Evolutionary conservation across 1,284 basidiomycete genomes (phyloP).

Genomic region (Cutaneotrichosporon cyanovorans): DNA sequence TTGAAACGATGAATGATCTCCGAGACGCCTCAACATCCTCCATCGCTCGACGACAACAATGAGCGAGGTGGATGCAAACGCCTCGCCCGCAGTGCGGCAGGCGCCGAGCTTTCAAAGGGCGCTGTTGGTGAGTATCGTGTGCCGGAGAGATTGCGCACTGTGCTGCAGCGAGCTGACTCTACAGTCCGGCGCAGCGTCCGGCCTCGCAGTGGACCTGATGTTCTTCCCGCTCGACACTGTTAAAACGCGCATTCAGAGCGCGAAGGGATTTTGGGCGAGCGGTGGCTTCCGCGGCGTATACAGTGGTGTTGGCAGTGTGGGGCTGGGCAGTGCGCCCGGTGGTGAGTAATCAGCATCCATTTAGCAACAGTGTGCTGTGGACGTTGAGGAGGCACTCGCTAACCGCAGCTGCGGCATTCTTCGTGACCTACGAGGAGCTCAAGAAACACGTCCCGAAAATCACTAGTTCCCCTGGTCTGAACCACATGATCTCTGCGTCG

Average conservation of each 20-base stretch:
- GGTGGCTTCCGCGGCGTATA: constrained; percentile 92
- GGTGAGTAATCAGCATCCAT: no score
- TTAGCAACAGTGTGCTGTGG: neutral
- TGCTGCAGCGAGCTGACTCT: neutral
- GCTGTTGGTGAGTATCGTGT: constrained; percentile 26
- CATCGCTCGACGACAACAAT: no score
- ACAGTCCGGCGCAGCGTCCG: constrained; percentile 78
- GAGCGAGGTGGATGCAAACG: neutral
- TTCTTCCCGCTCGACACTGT: constrained; percentile 95
- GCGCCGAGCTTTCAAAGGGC: constrained; percentile 34
- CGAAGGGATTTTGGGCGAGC: constrained; percentile 73
- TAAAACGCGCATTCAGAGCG: constrained; percentile 91
- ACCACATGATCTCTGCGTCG: constrained; percentile 74
- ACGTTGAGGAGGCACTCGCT: neutral
- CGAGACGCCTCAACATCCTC: neutral
- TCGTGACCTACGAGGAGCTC: constrained; percentile 85
- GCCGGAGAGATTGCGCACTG: neutral
- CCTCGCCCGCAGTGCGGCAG: neutral
- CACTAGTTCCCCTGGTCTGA: constrained; percentile 56
- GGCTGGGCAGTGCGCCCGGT: constrained; percentile 91
- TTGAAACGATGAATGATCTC: neutral
- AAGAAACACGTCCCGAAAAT: constrained; percentile 60
- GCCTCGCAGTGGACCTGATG: constrained; percentile 83
- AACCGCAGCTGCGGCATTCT: constrained; percentile 78
- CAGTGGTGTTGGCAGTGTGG: constrained; percentile 88